phyloP scores from a whole-genome alignment of 371 early-diverging fungal species.

The Choanephora cucurbitarum region DNA sequence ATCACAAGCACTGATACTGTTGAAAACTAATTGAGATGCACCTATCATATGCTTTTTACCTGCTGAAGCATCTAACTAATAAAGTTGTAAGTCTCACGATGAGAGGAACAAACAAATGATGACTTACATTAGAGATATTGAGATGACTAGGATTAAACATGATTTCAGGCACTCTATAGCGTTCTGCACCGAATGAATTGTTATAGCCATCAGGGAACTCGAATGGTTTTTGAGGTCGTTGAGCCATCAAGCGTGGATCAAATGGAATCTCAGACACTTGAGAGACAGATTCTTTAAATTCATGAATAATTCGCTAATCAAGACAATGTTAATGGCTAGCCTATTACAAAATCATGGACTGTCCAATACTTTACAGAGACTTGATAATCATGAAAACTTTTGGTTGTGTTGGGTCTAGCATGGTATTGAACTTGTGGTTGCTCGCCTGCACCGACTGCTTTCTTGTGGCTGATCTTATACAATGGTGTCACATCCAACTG shows the following conservation, averaged over 20 bases:
- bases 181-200: slow-evolving; percentile 73
- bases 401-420: slow-evolving; percentile 61
- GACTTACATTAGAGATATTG: no score
- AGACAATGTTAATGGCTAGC: no score
- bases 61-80: no score
- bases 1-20: slow-evolving; percentile 78
- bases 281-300: slow-evolving; percentile 93
- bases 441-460: slow-evolving; percentile 69
- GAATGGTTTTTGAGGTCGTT: slow-evolving; percentile 76
- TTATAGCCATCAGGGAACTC: slow-evolving; percentile 97
- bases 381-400: slow-evolving; percentile 70
- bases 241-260: slow-evolving; percentile 55
- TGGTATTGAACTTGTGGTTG: slow-evolving; percentile 60
- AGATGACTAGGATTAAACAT: slow-evolving; percentile 58
- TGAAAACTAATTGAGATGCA: slow-evolving; percentile 68
- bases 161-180: slow-evolving; percentile 83
- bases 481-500: slow-evolving; percentile 79
- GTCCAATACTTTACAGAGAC: slow-evolving; percentile 58
- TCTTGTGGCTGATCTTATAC: slow-evolving; percentile 78
- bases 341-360: no score
- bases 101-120: no score
- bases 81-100: no score
- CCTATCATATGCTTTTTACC: slow-evolving; percentile 44
- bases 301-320: slow-evolving; percentile 66
- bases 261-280: slow-evolving; percentile 77